Percentiles rank a stretch among this genome's conserved stretches.
Evolutionary conservation across 352 stramenopile genomes (phyloP).

Genomic region (Pythium myriotylum): DNA sequence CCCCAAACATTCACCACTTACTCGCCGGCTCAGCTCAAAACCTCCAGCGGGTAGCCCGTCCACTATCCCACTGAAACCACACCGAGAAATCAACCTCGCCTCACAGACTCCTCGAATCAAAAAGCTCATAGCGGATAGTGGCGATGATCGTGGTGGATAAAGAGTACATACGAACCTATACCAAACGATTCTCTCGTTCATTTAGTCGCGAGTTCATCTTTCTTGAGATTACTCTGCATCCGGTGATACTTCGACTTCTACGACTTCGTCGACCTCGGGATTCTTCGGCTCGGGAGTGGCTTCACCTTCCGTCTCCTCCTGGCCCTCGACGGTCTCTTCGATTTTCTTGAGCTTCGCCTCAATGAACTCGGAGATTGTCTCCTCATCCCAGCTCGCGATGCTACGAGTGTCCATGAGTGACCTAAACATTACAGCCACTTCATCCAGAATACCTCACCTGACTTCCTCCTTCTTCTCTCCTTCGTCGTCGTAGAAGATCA

Average conservation of each 20-base stretch:
- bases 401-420: conserved; percentile 23
- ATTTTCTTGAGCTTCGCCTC: conserved; percentile 51
- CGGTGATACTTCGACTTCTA: conserved; percentile 24
- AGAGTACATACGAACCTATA: background rate
- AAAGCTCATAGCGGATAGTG: conserved; percentile 2
- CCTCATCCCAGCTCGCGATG: conserved; percentile 74
- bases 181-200: background rate
- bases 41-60: background rate
- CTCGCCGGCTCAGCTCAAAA: conserved; percentile 38
- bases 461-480: conserved; percentile 63
- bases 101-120: conserved; percentile 30
- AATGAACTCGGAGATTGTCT: conserved; percentile 75
- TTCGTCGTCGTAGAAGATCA: conserved; percentile 64
- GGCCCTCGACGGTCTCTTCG: conserved; percentile 7
- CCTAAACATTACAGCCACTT: background rate
- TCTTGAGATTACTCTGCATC: conserved; percentile 7
- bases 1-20: conserved; percentile 28
- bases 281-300: conserved; percentile 19
- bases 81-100: conserved; percentile 47
- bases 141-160: conserved; percentile 16
- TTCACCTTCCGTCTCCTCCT: conserved; percentile 13
- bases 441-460: conserved; percentile 35
- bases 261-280: conserved; percentile 8
- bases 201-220: too few relatives aligned
- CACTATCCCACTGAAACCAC: conserved; percentile 33